Evolutionary conservation across 129 eudicot species (phyloP).

Genomic region (Dittrichia graveolens): DNA sequence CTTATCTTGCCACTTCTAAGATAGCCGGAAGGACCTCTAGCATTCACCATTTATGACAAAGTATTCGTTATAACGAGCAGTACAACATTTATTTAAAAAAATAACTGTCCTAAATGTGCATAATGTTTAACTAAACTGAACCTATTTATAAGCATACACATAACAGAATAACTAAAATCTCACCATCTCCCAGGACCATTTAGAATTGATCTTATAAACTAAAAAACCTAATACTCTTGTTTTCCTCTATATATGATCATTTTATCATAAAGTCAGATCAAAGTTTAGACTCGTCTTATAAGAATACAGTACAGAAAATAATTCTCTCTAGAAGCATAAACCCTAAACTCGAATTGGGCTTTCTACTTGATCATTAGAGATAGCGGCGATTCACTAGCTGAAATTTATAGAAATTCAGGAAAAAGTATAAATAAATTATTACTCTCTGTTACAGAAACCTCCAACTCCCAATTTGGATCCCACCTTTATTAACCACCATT

Average conservation of each 20-base stretch:
- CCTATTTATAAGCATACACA: no score
- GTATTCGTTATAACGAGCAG: no score
- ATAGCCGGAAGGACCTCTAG: no score
- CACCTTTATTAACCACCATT: conserved; percentile 61
- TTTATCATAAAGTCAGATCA: not conserved
- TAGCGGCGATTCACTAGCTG: not conserved
- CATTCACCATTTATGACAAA: no score
- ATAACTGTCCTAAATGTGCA: no score
- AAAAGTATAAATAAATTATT: not conserved
- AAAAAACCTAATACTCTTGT: conserved; percentile 12
- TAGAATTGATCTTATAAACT: not conserved
- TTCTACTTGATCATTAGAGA: conserved; percentile 3
- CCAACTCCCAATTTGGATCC: conserved; percentile 52
- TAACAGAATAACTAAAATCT: no score
- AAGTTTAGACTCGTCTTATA: not conserved
- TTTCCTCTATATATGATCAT: not conserved
- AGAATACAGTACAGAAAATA: not conserved
- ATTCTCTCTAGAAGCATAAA: not conserved
- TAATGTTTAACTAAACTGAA: no score
- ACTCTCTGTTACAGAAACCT: conserved; percentile 48
- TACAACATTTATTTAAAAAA: no score
- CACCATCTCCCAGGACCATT: no score
- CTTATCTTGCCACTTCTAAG: no score
- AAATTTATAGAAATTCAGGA: not conserved
- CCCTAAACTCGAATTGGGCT: conserved; percentile 13